phyloP scores from a whole-genome alignment of 768 basidiomycete genomes.

The Suillus alpinus region DNA sequence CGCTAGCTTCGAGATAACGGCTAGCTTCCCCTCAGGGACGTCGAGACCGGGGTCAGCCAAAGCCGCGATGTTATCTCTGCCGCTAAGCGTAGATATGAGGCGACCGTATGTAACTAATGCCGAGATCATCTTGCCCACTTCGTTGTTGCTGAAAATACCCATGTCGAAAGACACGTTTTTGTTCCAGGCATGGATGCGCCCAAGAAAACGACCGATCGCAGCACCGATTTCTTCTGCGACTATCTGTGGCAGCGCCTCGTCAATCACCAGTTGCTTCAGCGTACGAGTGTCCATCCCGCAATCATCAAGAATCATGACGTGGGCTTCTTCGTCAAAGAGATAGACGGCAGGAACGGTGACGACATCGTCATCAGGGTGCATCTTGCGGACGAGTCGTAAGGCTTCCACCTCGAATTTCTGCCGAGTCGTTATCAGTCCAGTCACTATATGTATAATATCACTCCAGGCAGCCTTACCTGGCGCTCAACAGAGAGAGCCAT shows the following conservation, averaged over 20 bases:
- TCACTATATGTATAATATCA: not conserved
- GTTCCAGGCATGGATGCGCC: conserved; percentile 48
- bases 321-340: conserved; percentile 45
- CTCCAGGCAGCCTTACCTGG: conserved; percentile 41
- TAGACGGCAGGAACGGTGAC: conserved; percentile 50
- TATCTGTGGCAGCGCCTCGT: conserved; percentile 27
- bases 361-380: conserved; percentile 28
- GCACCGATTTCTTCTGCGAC: conserved; percentile 45
- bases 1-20: conserved; percentile 31
- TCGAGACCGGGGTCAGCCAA: conserved; percentile 42
- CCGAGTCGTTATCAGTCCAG: conserved; percentile 28
- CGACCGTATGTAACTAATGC: conserved; percentile 43
- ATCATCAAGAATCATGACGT: conserved; percentile 65
- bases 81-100: conserved; percentile 38
- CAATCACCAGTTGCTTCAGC: conserved; percentile 41
- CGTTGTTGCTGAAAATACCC: conserved; percentile 38
- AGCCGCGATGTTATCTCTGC: conserved; percentile 28
- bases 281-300: conserved; percentile 38
- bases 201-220: conserved; percentile 56
- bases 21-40: conserved; percentile 36
- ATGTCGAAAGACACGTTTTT: conserved; percentile 26
- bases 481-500: conserved; percentile 43
- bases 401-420: conserved; percentile 47
- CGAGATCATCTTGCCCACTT: conserved; percentile 39
- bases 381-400: conserved; percentile 39